phyloP scores from a whole-genome alignment of 2,329 filamentous ascomycete species.

The Fonsecaea nubica region DNA sequence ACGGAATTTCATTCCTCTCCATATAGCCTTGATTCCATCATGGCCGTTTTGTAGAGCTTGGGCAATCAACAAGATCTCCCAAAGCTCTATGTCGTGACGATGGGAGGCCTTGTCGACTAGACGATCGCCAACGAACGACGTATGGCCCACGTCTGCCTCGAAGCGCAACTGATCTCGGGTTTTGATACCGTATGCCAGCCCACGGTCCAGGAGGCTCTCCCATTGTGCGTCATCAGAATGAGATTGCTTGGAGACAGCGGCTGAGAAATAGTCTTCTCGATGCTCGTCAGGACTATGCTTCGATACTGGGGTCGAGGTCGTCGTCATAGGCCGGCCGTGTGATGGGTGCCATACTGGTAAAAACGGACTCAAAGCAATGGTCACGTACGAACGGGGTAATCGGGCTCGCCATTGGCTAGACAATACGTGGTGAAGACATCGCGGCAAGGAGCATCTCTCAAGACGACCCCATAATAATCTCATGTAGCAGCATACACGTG shows the following conservation, averaged over 20 bases:
- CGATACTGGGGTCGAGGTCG: conserved; percentile 3
- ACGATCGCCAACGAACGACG: conserved; percentile 45
- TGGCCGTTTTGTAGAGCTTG: conserved; percentile 53
- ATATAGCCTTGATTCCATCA: conserved; percentile 51
- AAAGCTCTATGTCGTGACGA: conserved; percentile 50
- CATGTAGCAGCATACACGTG: conserved; percentile 28
- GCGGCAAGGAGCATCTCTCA: conserved; percentile 24
- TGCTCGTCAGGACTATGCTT: not conserved
- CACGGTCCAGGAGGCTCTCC: conserved; percentile 34
- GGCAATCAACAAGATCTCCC: conserved; percentile 54
- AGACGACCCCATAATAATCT: conserved; percentile 29
- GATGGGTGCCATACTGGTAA: not conserved
- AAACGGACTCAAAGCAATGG: not conserved
- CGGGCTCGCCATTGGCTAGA: not conserved
- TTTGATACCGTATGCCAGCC: conserved; percentile 41
- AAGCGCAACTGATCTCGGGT: conserved; percentile 47
- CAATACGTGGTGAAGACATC: conserved; percentile 5
- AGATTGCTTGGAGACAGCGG: not conserved
- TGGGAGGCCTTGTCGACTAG: conserved; percentile 47
- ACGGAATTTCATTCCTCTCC: conserved; percentile 41
- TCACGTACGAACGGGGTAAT: not conserved
- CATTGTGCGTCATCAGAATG: conserved; percentile 12
- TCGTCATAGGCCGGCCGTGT: not conserved
- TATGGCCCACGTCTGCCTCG: conserved; percentile 52
- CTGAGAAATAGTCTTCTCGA: conserved; percentile 6